Evolutionary conservation across 2,329 filamentous ascomycete species (phyloP).

Genomic region (Chaetomium sp.): DNA sequence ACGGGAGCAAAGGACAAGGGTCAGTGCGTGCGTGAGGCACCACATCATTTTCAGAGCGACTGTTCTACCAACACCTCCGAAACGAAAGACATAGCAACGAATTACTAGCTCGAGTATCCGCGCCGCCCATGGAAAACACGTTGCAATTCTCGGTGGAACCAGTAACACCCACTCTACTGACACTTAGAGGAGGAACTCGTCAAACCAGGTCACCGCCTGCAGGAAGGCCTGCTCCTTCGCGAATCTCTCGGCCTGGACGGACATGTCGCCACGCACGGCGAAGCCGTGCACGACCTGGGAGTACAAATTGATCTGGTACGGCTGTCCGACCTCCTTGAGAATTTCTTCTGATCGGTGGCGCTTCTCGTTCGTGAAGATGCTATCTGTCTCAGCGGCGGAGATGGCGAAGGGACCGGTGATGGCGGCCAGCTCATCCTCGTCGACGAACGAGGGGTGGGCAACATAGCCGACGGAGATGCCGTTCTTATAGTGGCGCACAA

Average conservation of each 20-base stretch:
- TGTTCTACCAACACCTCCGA: no score
- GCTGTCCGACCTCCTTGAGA: slow-evolving; percentile 47
- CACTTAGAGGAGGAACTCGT: slow-evolving; percentile 45
- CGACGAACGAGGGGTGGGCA: slow-evolving; percentile 73
- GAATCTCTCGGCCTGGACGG: slow-evolving; percentile 52
- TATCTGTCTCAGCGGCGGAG: slow-evolving; percentile 57
- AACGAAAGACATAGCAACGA: no score
- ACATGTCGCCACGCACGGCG: slow-evolving; percentile 59
- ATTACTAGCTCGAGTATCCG: no score
- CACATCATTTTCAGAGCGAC: no score
- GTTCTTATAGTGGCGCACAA: slow-evolving; percentile 57
- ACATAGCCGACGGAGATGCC: slow-evolving; percentile 65
- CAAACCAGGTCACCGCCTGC: slow-evolving; percentile 74
- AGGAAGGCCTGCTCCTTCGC: slow-evolving; percentile 76
- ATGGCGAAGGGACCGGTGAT: slow-evolving; percentile 65
- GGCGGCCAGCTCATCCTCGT: slow-evolving; percentile 56
- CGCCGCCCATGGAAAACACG: no score
- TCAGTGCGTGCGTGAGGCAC: no score
- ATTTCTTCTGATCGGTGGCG: slow-evolving; percentile 60
- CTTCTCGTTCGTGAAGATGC: slow-evolving; percentile 57
- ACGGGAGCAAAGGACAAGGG: no score
- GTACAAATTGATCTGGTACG: slow-evolving; percentile 74
- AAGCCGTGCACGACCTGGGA: slow-evolving; percentile 69
- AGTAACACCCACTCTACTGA: background rate
- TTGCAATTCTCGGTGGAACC: background rate